A percentile compares a stretch with the other conserved stretches of the same genome.
phyloP scores from a whole-genome alignment of 2,329 filamentous ascomycete species.

The Aphanoascus verrucosus region DNA sequence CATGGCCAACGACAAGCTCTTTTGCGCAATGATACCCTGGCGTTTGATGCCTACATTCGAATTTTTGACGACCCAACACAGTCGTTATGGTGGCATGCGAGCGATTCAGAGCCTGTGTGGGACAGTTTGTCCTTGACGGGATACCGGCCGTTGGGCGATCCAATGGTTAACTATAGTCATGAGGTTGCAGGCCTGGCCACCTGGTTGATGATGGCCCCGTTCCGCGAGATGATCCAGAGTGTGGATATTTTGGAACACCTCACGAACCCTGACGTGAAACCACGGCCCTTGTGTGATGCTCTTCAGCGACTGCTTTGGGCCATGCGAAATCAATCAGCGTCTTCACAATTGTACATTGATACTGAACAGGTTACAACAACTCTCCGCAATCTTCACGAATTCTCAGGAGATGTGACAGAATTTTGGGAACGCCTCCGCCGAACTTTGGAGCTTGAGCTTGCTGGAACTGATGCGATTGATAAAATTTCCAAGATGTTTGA shows the following conservation, averaged over 20 bases:
- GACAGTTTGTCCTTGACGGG: slow-evolving; percentile 49
- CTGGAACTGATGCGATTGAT: slow-evolving; percentile 33
- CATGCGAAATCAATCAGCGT: slow-evolving; percentile 36
- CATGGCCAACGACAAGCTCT: slow-evolving; percentile 49
- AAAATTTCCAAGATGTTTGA: slow-evolving; percentile 41
- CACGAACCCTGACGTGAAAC: slow-evolving; percentile 36
- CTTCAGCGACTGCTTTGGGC: slow-evolving; percentile 44
- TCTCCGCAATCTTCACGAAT: slow-evolving; percentile 34
- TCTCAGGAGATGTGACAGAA: slow-evolving; percentile 44
- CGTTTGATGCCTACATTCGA: slow-evolving; percentile 52
- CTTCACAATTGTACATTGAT: slow-evolving; percentile 30
- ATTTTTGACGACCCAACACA: slow-evolving; percentile 50
- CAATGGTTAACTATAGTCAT: slow-evolving; percentile 36
- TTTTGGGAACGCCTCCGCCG: slow-evolving; percentile 46
- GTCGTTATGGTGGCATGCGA: slow-evolving; percentile 51
- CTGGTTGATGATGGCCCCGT: slow-evolving; percentile 50
- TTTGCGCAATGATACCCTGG: slow-evolving; percentile 50
- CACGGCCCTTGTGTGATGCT: slow-evolving; percentile 42
- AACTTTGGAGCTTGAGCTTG: slow-evolving; percentile 44
- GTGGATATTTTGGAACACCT: slow-evolving; percentile 39
- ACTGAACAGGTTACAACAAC: slow-evolving; percentile 34
- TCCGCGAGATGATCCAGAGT: slow-evolving; percentile 46
- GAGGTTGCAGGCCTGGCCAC: slow-evolving; percentile 47
- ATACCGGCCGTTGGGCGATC: slow-evolving; percentile 42
- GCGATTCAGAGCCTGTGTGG: slow-evolving; percentile 44